phyloP scores from a whole-genome alignment of 352 stramenopile species.

The Pythium sp. region DNA sequence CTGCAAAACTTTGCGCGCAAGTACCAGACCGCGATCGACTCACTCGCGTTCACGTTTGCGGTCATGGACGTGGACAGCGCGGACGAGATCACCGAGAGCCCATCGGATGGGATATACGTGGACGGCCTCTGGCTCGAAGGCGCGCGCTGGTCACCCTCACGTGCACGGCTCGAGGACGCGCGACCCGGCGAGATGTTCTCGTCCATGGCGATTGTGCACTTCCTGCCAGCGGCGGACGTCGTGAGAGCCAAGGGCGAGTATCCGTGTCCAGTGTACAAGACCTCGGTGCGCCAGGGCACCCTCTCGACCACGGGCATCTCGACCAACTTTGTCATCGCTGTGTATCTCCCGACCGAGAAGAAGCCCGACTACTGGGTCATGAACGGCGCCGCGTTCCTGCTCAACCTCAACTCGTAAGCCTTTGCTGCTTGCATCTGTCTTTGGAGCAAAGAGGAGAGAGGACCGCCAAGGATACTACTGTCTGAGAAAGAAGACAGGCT shows the following conservation, averaged over 20 bases:
- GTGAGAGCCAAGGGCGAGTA: constrained; percentile 69
- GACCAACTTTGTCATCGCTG: constrained; percentile 93
- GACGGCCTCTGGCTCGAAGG: constrained; percentile 88
- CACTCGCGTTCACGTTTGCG: constrained; percentile 89
- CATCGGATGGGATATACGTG: constrained; percentile 91
- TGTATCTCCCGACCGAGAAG: constrained; percentile 86
- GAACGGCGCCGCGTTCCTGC: constrained; percentile 90
- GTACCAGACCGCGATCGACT: constrained; percentile 94
- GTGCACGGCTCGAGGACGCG: constrained; percentile 74
- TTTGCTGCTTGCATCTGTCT: neutral
- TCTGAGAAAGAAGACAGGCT: constrained; percentile 6
- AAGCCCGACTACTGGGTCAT: constrained; percentile 90
- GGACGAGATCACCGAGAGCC: constrained; percentile 53
- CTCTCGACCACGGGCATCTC: constrained; percentile 92
- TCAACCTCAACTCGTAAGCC: constrained; percentile 85
- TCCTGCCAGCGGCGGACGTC: constrained; percentile 84
- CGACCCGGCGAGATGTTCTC: constrained; percentile 91
- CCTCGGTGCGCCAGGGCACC: constrained; percentile 88
- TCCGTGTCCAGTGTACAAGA: constrained; percentile 94
- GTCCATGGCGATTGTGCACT: constrained; percentile 88
- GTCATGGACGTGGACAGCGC: constrained; percentile 68
- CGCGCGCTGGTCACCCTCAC: constrained; percentile 83
- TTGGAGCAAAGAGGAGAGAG: neutral
- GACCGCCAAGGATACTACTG: constrained; percentile 11
- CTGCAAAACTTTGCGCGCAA: constrained; percentile 94